Percentiles rank a stretch among this genome's conserved stretches.
phyloP scores from a whole-genome alignment of 257 asterid species.

The Solanum dulcamara region DNA sequence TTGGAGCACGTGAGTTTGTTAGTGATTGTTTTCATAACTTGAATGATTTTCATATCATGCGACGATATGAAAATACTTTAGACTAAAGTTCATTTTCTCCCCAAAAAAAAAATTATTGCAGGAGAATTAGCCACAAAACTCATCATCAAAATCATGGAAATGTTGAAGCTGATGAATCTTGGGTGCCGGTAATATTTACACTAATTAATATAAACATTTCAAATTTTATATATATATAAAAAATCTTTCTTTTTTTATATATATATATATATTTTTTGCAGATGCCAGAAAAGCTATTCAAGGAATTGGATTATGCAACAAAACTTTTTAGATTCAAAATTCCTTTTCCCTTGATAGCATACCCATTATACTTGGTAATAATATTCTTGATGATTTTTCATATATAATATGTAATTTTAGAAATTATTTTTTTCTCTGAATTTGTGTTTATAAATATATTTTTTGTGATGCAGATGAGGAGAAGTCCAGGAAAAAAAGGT shows the following conservation, averaged over 20 bases:
- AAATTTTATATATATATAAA: background rate
- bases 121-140: constrained; percentile 42
- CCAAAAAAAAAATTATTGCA: background rate
- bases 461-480: constrained; percentile 32
- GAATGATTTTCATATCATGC: background rate
- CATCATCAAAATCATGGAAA: constrained; percentile 43
- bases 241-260: too few relatives aligned
- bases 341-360: constrained; percentile 36
- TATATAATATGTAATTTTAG: background rate
- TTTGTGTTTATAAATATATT: background rate
- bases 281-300: constrained; percentile 30
- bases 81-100: background rate
- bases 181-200: constrained; percentile 35
- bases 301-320: constrained; percentile 17
- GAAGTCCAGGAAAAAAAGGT: constrained; percentile 90
- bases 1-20: background rate
- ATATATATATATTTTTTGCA: background rate
- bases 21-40: background rate
- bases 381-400: too few relatives aligned
- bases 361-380: constrained; percentile 32
- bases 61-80: background rate
- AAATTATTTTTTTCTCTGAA: background rate
- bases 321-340: constrained; percentile 29
- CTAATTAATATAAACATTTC: background rate
- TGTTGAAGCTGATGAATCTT: constrained; percentile 35